A percentile compares a stretch with the other conserved stretches of the same genome.
These are phyloP conservation scores for Austroboletus eburneus DNA, from an alignment of 768 basidiomycete genomes.

Conservation along the genomic window DNA sequence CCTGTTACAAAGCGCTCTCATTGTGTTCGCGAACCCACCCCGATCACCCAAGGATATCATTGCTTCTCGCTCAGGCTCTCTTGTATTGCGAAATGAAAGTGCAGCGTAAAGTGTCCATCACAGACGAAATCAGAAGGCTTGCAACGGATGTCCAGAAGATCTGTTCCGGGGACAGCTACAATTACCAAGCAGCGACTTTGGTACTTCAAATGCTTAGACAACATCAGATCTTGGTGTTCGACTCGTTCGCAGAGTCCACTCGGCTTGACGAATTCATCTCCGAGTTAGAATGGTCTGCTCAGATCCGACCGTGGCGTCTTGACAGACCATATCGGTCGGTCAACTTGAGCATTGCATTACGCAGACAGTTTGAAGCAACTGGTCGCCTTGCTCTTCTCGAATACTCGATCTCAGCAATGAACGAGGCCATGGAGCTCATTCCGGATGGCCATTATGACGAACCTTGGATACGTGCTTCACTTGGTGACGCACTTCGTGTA, in stretches of 20 bases:
- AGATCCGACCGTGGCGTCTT: not conserved
- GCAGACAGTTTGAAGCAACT: not conserved
- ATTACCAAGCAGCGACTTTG: not conserved
- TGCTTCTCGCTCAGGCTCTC: not conserved
- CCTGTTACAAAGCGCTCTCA: too few species aligned
- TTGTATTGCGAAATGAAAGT: not conserved
- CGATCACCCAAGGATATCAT: not conserved
- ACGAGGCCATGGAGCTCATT: not conserved
- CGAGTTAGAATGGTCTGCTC: not conserved
- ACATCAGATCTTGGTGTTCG: not conserved
- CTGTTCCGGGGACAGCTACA: too few species aligned
- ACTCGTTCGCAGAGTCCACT: not conserved
- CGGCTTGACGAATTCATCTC: not conserved
- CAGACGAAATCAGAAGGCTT: too few species aligned
- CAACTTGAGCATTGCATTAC: not conserved
- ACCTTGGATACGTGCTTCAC: not conserved
- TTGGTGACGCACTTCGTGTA: not conserved
- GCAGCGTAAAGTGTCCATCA: not conserved
- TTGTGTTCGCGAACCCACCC: not conserved
- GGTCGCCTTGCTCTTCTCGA: not conserved
- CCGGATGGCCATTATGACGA: not conserved
- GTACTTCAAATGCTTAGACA: not conserved
- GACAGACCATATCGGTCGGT: not conserved
- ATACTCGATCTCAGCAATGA: not conserved
- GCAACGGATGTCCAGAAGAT: too few species aligned